Evolutionary conservation across 805 yeast species (phyloP), one percentile per base, ranked within the genome.

Genomic region (Saturnispora diversa): DNA sequence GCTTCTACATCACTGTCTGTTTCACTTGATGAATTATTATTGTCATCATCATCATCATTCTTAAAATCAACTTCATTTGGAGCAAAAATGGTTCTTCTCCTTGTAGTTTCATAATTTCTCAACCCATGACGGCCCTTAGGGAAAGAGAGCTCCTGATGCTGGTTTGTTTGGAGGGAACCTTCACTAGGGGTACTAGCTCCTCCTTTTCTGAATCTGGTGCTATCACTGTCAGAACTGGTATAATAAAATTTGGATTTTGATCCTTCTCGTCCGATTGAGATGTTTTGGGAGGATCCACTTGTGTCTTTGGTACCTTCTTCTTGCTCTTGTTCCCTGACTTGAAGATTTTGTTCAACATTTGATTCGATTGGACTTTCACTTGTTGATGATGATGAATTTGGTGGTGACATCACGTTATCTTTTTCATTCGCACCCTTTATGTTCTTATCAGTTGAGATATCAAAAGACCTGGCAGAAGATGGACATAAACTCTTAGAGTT

Each of bases 31-130:
- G 13, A 11, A 15, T 21, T 37, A 15, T 28, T 28, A 13, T 39
- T 40, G 9, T 35, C 31, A 7, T 29, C 31, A 19, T 37, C 41
- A 12, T 40, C 47, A 6, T 33, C 36, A 10, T 37, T 25, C 20
- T 24, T 19, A 24, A 31, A 37, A 11, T 32, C 47, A 8, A 37
- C 30, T 19, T 40, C 37, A 19, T 41, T 27, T 25, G 60, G 58
- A 8, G 50, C 44, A 36, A 55, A 47, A 4, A 39, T 43, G 1
- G 61, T 52, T 35, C 47, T 52, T 32, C 63, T 49, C 6, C 40
- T 43, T 16, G 42, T 36, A 1, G 62, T 58, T 21, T 49, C 47
- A 30, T 58, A 58, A 38, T 58, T 58, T 30, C 49, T 54, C 35
- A 55, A 42, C 7, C 46, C 28, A 21, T 26, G 22, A 20, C 7